These are phyloP conservation scores for Penicillium concentricum DNA, from an alignment of 2,329 filamentous ascomycete genomes.

Conservation along the genomic window DNA sequence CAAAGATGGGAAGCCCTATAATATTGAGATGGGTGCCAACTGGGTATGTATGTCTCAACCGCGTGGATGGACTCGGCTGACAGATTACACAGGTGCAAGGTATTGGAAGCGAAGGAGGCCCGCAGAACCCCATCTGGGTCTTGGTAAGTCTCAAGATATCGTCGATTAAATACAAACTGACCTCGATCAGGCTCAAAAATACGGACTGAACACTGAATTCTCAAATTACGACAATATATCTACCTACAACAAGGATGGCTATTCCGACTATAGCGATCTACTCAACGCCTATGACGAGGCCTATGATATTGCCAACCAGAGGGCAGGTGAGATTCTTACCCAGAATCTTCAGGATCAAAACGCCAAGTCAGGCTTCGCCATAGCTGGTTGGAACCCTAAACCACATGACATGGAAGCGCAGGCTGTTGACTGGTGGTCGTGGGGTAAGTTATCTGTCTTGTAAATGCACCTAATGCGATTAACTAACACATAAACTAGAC, in stretches of 20 bases:
- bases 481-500: conserved; percentile 37
- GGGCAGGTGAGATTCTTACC: conserved; percentile 58
- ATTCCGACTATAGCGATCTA: conserved; percentile 51
- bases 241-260: conserved; percentile 61
- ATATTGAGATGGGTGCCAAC: conserved; percentile 20
- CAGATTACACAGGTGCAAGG: conserved; percentile 16
- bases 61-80: background rate
- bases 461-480: background rate
- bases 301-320: conserved; percentile 48
- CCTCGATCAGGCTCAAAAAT: conserved; percentile 52
- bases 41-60: conserved; percentile 8
- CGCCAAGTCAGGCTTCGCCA: conserved; percentile 56
- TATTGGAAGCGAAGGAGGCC: conserved; percentile 16
- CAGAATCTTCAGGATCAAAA: conserved; percentile 63
- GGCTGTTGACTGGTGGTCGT: conserved; percentile 62
- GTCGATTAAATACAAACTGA: background rate
- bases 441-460: conserved; percentile 28
- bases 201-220: conserved; percentile 55
- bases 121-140: conserved; percentile 18
- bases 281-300: conserved; percentile 53
- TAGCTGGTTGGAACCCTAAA: conserved; percentile 63
- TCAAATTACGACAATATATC: conserved; percentile 60
- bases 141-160: conserved; percentile 11
- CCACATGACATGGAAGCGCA: conserved; percentile 54
- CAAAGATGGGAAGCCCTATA: conserved; percentile 18